Base-by-base conservation (phyloP, 2,329 filamentous ascomycete species). In the Cordyceps militaris region DNA sequence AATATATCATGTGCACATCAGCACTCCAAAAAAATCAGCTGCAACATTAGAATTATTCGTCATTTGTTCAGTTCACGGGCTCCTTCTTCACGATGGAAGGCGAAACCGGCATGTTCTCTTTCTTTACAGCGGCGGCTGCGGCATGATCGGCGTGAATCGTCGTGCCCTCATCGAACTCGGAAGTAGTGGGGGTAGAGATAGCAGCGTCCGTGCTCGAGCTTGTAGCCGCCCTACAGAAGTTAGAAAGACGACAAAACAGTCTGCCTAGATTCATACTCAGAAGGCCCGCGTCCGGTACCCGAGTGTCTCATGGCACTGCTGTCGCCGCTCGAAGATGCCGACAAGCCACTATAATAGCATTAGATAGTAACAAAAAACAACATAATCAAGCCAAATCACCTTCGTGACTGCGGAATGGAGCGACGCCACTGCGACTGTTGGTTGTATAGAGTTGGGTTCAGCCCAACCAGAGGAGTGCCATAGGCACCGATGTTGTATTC, bases 401-500 rank as follows among this genome's bases (percentile, higher is more conserved):
- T 68, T 42, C 71, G 69, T 36, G 63, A 65, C 26, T 63, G 61
- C 13, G 66, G 66, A 49, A 66, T 57, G 13, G 63, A 65, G 56
- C 71, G 72, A 51, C 70, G 67, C 67, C 73, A 73, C 59, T 74
- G 70, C 28, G 69, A 65, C 55, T 72, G 69, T 50, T 72, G 67
- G 52, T 66, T 66, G 62, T 72, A 71, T 66, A 74, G 47, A 28
- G 67, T 67, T 40, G 72, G 67, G 60, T 68, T 78, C 65, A 84
- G 74, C 16, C 82, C 79, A 52, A 86, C 81, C 60, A 81, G 77
- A 48, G 81, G 76, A 60, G 82, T 85, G 60, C 84, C 84, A 64
- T 87, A 87, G 44, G 84, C 84, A 59, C 84, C 83, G 61, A 86
- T 85, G 66, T 92, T 92, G 75, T 97, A 97, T 76, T 97, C 94